Conservation (phyloP, 23 red algal species). For the Gracilaria domingensis region DNA sequence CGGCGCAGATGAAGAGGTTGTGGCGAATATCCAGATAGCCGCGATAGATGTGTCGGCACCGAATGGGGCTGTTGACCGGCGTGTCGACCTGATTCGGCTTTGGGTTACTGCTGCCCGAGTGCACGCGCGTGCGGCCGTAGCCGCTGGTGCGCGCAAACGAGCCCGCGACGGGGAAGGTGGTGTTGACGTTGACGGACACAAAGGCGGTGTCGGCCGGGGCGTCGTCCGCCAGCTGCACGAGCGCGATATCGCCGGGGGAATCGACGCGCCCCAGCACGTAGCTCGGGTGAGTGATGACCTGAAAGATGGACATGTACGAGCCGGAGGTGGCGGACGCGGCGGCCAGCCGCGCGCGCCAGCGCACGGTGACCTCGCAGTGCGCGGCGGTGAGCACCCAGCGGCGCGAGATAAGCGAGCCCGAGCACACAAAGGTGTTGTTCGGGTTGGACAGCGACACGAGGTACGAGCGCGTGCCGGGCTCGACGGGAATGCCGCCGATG, state of each 20-base stretch:
- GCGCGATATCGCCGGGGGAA: slow-evolving; percentile 47
- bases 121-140: slow-evolving; percentile 39
- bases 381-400: slow-evolving; percentile 62
- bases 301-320: neutral
- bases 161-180: slow-evolving; percentile 7
- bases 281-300: slow-evolving; percentile 34
- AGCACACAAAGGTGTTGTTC: slow-evolving; percentile 44
- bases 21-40: slow-evolving; percentile 23
- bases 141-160: slow-evolving; percentile 38
- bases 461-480: neutral
- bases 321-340: slow-evolving; percentile 12
- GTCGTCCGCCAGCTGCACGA: slow-evolving; percentile 20
- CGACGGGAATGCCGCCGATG: slow-evolving; percentile 34
- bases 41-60: slow-evolving; percentile 8
- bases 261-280: slow-evolving; percentile 5
- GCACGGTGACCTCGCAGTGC: slow-evolving; percentile 39
- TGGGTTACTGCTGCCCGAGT: neutral
- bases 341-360: slow-evolving; percentile 1
- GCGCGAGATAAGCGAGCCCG: slow-evolving; percentile 43
- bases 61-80: slow-evolving; percentile 29
- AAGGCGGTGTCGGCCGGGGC: slow-evolving; percentile 21
- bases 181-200: slow-evolving; percentile 41
- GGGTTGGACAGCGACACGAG: slow-evolving; percentile 36
- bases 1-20: slow-evolving; percentile 39
- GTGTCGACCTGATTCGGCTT: slow-evolving; percentile 52